Base-by-base conservation (phyloP, 352 stramenopile species). In the Peronospora belbahrii region DNA sequence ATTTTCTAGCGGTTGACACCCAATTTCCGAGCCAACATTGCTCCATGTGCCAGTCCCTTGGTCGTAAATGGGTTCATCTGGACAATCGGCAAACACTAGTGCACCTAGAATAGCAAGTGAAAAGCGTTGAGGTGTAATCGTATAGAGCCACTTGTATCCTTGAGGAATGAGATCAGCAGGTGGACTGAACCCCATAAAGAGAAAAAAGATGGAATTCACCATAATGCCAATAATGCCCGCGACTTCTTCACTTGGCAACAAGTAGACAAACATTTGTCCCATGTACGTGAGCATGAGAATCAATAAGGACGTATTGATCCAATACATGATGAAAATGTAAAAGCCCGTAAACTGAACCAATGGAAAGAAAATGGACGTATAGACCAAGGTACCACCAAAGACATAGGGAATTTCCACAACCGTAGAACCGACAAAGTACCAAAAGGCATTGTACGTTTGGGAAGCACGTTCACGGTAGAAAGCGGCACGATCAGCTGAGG, bases 401-500 rank as follows among this genome's bases (percentile, higher is more conserved):
- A 63, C 52, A 19, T 65, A 84, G 42, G 72, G 72, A 35, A 84
- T 74, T 67, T 97, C 89, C 11, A 67, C 69, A 15, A 96, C n/a
- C n/a, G 72, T 88, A 32, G 75, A 80, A n/a, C 78, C 76, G 8
- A 95, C 44, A 22, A 76, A 78, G 56, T 96, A 90, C 52, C 83
- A 79, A 11, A 74, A 53, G 20, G 75, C 55, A 38, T 82, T 75
- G 62, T 97, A 97, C 60, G 93, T 96, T 52, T 88, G 58, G n/a
- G 84, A 70, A 15, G 81, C 74, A 24, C 90, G 85, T 56, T 97
- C 89, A n/a, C 88, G 69, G 76, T 97, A 97, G 41, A 50, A 50
- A n/a, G 40, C 43, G 24, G 50, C 45, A 8, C 56, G 56, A 20
- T 65, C 56, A 32, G 52, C 49, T 13, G 20, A 65, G 4, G 50